phyloP scores from a whole-genome alignment of 306 rosid genomes.

The Vicia villosa region DNA sequence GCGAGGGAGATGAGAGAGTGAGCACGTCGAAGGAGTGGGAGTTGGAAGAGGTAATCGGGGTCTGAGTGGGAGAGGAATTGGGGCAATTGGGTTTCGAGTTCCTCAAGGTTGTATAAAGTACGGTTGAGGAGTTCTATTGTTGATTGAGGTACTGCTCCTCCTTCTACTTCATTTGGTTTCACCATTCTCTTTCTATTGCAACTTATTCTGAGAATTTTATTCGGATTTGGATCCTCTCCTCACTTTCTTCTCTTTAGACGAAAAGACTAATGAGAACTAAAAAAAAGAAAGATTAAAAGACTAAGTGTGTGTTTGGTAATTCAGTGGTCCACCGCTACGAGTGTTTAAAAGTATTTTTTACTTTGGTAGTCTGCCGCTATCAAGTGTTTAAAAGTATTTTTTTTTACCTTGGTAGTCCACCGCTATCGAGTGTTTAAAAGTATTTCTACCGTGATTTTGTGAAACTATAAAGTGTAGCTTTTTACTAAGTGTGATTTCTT shows the following conservation, averaged over 20 bases:
- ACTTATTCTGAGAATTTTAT: constrained; percentile 10
- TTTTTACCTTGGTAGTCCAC: no score
- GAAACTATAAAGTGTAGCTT: no score
- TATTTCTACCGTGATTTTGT: no score
- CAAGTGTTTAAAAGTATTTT: no score
- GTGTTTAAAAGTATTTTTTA: no score
- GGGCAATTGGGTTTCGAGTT: constrained; percentile 47
- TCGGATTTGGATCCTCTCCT: not conserved
- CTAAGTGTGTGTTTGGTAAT: no score
- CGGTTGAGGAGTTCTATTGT: constrained; percentile 54
- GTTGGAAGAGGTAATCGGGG: constrained; percentile 55
- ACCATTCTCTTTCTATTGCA: constrained; percentile 39
- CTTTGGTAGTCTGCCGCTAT: no score
- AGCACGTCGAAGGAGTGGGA: constrained; percentile 78
- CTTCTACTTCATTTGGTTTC: constrained; percentile 48
- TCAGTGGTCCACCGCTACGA: no score
- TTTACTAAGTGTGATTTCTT: no score
- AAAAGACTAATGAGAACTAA: no score
- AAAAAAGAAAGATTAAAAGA: no score
- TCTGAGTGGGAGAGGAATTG: constrained; percentile 60
- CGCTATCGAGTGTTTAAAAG: no score
- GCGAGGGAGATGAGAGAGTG: constrained; percentile 75
- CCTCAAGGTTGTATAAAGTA: constrained; percentile 49
- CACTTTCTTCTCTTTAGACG: not conserved
- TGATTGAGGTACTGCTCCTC: constrained; percentile 50